Conservation (phyloP, 257 asterid species). For the Fraxinus cuspidata region DNA sequence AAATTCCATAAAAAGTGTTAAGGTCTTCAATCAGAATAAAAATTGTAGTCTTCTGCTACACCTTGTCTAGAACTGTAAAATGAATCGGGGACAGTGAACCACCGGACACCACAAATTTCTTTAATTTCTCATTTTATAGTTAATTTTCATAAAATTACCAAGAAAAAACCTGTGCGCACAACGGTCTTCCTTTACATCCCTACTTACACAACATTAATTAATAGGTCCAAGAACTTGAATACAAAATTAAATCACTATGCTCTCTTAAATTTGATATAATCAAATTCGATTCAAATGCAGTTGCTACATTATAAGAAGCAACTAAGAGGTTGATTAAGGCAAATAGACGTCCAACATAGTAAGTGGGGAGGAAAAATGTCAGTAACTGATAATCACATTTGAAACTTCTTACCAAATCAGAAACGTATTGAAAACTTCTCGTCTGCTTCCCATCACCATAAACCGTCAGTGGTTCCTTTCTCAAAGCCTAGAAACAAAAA, state of each 20-base stretch:
- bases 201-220: background rate
- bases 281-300: background rate
- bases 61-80: background rate
- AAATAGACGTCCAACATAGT: background rate
- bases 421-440: slow-evolving; percentile 91
- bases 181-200: background rate
- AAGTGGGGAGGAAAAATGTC: background rate
- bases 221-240: background rate
- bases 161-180: too few relatives aligned
- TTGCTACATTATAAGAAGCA: background rate
- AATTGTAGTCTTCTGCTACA: background rate
- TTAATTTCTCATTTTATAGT: background rate
- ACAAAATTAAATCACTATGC: background rate
- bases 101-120: background rate
- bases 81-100: too few relatives aligned
- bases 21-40: background rate
- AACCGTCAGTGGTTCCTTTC: slow-evolving; percentile 92
- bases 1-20: background rate
- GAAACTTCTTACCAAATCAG: slow-evolving; percentile 70
- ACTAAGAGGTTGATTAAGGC: background rate
- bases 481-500: slow-evolving; percentile 63
- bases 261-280: background rate
- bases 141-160: background rate
- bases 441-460: slow-evolving; percentile 98
- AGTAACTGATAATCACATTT: background rate